These are phyloP conservation scores for Cyanidioschyzon merolae DNA, from an alignment of 23 red algal species.

Conservation along the genomic window DNA sequence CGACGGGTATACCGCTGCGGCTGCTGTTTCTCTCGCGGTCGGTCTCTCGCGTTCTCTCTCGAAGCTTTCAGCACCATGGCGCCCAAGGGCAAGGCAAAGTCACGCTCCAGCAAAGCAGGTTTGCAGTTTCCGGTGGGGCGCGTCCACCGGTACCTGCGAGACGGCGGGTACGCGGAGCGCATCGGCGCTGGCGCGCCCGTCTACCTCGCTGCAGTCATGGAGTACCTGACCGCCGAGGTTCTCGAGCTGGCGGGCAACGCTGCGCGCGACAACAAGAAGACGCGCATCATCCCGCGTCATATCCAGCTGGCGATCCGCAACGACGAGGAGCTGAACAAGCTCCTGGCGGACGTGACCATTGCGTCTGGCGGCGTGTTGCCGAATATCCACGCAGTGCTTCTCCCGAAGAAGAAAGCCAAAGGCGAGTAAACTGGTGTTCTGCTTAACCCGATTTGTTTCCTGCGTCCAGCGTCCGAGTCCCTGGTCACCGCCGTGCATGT, in stretches of 20 bases:
- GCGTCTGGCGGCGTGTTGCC: constrained; percentile 96
- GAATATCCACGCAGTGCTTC: constrained; percentile 78
- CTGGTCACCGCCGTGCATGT: not conserved
- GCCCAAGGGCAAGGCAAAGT: constrained; percentile 41
- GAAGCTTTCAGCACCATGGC: too few relatives aligned
- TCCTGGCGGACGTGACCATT: constrained; percentile 82
- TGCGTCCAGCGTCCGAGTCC: not conserved
- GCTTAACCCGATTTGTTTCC: not conserved
- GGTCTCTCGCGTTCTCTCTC: too few relatives aligned
- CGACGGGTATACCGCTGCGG: too few relatives aligned
- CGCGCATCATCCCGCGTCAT: constrained; percentile 92
- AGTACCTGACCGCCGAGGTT: constrained; percentile 98
- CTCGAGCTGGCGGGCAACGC: constrained; percentile 97
- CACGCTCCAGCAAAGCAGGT: constrained; percentile 86
- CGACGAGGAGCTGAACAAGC: constrained; percentile 99
- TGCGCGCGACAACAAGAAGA: constrained; percentile 99
- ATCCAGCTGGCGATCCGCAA: constrained; percentile 97
- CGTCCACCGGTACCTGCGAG: constrained; percentile 79
- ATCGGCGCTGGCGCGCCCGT: constrained; percentile 95
- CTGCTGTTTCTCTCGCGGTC: too few relatives aligned
- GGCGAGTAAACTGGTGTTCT: constrained; percentile 7
- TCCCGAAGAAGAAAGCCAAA: constrained; percentile 84
- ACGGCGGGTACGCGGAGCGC: constrained; percentile 93
- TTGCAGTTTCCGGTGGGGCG: constrained; percentile 98
- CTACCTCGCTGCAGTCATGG: constrained; percentile 96